These are phyloP conservation scores for Xylariales sp. DNA, from an alignment of 2,329 filamentous ascomycete genomes.

Conservation along the genomic window DNA sequence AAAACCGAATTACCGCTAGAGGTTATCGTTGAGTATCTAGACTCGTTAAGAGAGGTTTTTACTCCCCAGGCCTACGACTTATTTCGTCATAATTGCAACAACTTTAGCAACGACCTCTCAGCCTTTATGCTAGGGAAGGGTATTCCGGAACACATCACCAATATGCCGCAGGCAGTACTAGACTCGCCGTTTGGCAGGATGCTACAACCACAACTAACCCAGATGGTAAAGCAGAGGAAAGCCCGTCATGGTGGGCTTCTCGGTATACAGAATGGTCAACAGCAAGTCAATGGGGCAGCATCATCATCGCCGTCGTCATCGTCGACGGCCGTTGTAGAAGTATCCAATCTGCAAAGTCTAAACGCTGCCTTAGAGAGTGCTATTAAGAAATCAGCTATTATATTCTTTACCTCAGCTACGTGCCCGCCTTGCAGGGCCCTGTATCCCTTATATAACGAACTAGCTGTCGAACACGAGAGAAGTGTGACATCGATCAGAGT, in stretches of 20 bases:
- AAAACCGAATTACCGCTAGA: constrained; percentile 82
- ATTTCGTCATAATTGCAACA: constrained; percentile 95
- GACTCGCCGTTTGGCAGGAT: constrained; percentile 89
- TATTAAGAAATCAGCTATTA: constrained; percentile 75
- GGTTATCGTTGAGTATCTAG: constrained; percentile 86
- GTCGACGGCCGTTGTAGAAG: constrained; percentile 65
- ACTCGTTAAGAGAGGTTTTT: constrained; percentile 84
- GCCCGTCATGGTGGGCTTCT: constrained; percentile 63
- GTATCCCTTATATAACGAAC: constrained; percentile 83
- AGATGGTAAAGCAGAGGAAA: constrained; percentile 62
- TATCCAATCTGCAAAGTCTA: constrained; percentile 69
- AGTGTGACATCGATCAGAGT: constrained; percentile 83
- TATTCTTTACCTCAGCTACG: constrained; percentile 93
- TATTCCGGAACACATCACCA: constrained; percentile 87
- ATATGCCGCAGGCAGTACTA: constrained; percentile 85
- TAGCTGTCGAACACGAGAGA: constrained; percentile 77
- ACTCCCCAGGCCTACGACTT: constrained; percentile 88
- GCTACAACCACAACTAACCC: constrained; percentile 77
- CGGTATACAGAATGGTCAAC: constrained; percentile 59
- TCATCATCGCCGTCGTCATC: constrained; percentile 40
- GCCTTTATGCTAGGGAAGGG: constrained; percentile 90
- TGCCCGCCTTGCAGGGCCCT: constrained; percentile 86
- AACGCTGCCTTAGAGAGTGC: constrained; percentile 70
- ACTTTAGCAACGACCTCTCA: constrained; percentile 92
- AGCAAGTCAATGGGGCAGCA: constrained; percentile 37